phyloP scores from a whole-genome alignment of 73 alveolate species.

The Paramecium pentaurelia region DNA sequence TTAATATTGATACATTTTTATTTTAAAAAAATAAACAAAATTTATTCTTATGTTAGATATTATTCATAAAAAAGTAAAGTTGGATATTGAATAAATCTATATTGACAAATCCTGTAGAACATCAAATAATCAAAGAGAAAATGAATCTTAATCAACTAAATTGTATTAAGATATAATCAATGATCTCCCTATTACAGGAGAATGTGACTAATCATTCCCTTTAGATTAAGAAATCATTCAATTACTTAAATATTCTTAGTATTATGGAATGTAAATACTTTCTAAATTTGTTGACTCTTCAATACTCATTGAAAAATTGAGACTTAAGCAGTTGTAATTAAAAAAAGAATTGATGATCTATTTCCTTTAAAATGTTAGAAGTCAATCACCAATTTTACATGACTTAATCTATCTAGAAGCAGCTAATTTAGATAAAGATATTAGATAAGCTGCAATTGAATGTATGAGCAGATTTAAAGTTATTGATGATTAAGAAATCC shows the following conservation, averaged over 20 bases:
- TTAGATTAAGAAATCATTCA: not conserved
- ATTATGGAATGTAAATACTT: not conserved
- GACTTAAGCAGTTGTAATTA: not conserved
- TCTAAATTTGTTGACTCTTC: not conserved
- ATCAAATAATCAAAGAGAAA: not conserved
- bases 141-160: not conserved
- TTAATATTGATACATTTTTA: not conserved
- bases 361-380: not conserved
- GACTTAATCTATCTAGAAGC: not conserved
- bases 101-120: not conserved
- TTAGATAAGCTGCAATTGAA: conserved; percentile 6
- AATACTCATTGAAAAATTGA: not conserved
- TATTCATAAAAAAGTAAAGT: not conserved
- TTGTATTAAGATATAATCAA: not conserved
- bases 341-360: not conserved
- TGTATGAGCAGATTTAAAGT: not conserved
- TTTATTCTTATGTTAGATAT: not conserved
- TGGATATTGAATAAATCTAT: not conserved
- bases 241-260: not conserved
- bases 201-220: not conserved
- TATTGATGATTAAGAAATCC: not conserved
- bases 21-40: not conserved
- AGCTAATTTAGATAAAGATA: not conserved
- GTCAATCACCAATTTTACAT: not conserved
- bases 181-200: not conserved